Conservation (phyloP, 176 grass and related monocot species). For the Avena insularis region DNA sequence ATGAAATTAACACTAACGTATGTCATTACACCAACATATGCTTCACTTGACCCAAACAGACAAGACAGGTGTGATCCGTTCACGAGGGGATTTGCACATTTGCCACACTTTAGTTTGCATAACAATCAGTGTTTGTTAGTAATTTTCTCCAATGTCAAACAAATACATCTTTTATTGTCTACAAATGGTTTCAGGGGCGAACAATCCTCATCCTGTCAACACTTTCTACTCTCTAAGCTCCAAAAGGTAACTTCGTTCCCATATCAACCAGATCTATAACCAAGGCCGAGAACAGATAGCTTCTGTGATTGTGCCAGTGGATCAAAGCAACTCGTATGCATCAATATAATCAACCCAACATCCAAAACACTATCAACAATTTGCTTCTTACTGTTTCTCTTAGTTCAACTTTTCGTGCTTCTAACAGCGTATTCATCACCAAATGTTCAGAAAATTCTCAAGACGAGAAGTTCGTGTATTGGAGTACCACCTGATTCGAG, state of each 20-base stretch:
- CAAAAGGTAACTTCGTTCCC: not conserved
- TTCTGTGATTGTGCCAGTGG: not conserved
- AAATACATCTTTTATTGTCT: not conserved
- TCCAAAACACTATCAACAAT: not conserved
- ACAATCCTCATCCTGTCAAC: not conserved
- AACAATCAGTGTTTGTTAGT: not conserved
- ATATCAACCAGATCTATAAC: not conserved
- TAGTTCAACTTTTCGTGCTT: too few relatives aligned
- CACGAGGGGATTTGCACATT: too few relatives aligned
- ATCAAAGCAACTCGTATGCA: not conserved
- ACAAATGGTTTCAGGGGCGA: conserved; percentile 7
- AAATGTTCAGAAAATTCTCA: too few relatives aligned
- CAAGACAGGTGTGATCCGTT: too few relatives aligned
- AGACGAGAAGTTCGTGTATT: too few relatives aligned
- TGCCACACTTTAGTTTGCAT: too few relatives aligned
- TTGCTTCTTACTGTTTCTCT: too few relatives aligned
- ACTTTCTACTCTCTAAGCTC: not conserved
- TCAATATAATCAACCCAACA: not conserved
- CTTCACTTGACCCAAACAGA: too few relatives aligned
- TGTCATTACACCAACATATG: too few relatives aligned
- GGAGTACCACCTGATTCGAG: too few relatives aligned
- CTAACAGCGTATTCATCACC: too few relatives aligned
- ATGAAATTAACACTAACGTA: too few relatives aligned
- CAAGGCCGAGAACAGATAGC: not conserved
- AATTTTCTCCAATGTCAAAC: conserved; percentile 4